Base-by-base conservation (phyloP, 768 basidiomycete species). In the Phanerochaete sordida region DNA sequence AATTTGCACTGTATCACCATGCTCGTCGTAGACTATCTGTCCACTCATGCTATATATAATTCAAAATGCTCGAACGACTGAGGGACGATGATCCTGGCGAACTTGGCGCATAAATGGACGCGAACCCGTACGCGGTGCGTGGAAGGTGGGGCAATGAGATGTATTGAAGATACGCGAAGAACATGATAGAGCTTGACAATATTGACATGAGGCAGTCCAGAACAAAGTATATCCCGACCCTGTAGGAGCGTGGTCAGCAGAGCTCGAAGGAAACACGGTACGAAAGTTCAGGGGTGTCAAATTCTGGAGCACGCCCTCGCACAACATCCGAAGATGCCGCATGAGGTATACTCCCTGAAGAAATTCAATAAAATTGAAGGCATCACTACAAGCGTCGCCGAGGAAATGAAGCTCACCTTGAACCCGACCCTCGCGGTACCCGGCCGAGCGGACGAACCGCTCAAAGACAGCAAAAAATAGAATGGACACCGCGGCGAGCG, bases 311-410 rank as follows among this genome's bases (percentile, higher is more conserved):
- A 76, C 80, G 73, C 83, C 87, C 86, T 68, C 71, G 65, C 62
- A 13, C 53, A 43, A n/a, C 47, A 3, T 48, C 33, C 39, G 19
- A 19, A 19, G 28, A 51, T 15, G 35, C 23, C 30, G 59, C 64
- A 66, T 59, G 61, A 56, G 84, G 85, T 87, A 88, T 89, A 75
- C 87, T 85, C 90, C 90, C 78, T 91, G 90, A 92, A 92, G 90
- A 92, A 92, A 92, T 91, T 91, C 90, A 87, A 86, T 73, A 63
- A 75, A 75, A 60, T 72, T 75, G 85, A 88, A 88, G 46, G 48
- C 87, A 89, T 81, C 60, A 68, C 57, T 26, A 37, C n/a, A 5
- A n/a, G 45, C 12, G 21, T 23, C 19, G 28, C 58, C 46, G 47
- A 4, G 62, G 51, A n/a, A 45, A 49, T 57, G 19, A 15, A 24